Evolutionary conservation across 352 stramenopile genomes (phyloP).

Genomic region (Globisporangium iwayamae): DNA sequence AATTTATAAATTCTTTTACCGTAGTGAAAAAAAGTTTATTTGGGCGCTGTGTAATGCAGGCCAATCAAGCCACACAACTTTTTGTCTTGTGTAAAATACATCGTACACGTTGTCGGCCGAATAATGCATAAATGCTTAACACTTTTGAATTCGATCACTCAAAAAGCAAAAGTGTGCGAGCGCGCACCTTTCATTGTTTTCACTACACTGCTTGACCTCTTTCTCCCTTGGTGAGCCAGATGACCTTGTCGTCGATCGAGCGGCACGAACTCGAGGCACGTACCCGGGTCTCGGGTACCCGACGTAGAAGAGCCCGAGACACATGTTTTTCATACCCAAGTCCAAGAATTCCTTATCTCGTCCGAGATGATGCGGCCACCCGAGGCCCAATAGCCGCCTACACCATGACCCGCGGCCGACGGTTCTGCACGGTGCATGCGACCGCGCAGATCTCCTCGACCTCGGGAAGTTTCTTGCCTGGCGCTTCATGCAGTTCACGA

Average conservation of each 20-base stretch:
- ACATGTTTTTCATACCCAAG: slow-evolving; percentile 68
- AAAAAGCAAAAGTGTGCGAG: too few relatives aligned
- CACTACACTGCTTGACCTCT: neutral
- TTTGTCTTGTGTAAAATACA: too few relatives aligned
- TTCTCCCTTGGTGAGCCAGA: slow-evolving; percentile 32
- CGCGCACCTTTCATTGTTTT: too few relatives aligned
- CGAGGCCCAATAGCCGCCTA: slow-evolving; percentile 84
- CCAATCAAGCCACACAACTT: too few relatives aligned
- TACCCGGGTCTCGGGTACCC: slow-evolving; percentile 53
- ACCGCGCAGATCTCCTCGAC: slow-evolving; percentile 76
- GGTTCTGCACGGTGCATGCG: slow-evolving; percentile 81
- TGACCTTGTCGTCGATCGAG: slow-evolving; percentile 71
- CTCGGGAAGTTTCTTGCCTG: slow-evolving; percentile 77
- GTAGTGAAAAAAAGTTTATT: too few relatives aligned
- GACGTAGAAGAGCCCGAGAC: slow-evolving; percentile 80
- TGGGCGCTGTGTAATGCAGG: too few relatives aligned
- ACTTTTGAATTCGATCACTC: too few relatives aligned
- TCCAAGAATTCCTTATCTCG: slow-evolving; percentile 80
- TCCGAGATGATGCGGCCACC: slow-evolving; percentile 51
- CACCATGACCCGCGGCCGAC: slow-evolving; percentile 25
- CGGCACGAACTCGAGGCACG: slow-evolving; percentile 47
- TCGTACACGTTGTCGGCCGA: too few relatives aligned
- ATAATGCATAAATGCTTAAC: too few relatives aligned
- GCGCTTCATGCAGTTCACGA: slow-evolving; percentile 85
- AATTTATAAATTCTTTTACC: too few relatives aligned